Evolutionary conservation across 176 grass and related monocot genomes (phyloP).

Genomic region (Typha latifolia): DNA sequence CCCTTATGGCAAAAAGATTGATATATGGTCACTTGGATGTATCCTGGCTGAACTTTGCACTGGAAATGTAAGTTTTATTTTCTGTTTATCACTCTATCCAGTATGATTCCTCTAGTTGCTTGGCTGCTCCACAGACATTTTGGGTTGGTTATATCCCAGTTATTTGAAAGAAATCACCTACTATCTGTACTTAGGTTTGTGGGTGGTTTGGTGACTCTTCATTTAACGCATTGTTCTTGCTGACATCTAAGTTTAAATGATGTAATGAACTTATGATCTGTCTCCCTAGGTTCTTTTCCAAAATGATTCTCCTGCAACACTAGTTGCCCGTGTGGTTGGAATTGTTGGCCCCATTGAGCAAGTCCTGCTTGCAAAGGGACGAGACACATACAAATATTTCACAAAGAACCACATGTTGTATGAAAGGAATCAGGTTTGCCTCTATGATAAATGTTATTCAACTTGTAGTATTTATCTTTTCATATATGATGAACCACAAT

Average conservation of each 20-base stretch:
- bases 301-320: conserved; percentile 97
- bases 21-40: conserved; percentile 98
- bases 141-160: too few relatives aligned
- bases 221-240: too few relatives aligned
- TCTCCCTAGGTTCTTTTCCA: conserved; percentile 68
- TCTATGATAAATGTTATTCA: background rate
- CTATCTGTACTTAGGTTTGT: too few relatives aligned
- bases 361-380: conserved; percentile 93
- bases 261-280: background rate
- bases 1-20: conserved; percentile 97
- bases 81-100: background rate
- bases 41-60: conserved; percentile 98
- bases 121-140: too few relatives aligned
- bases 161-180: too few relatives aligned
- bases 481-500: background rate
- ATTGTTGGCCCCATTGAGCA: conserved; percentile 89
- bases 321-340: conserved; percentile 86
- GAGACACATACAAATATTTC: conserved; percentile 96
- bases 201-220: too few relatives aligned
- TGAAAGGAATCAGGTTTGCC: conserved; percentile 94
- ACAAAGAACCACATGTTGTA: conserved; percentile 99
- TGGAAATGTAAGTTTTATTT: conserved; percentile 72
- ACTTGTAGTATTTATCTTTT: background rate
- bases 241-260: too few relatives aligned
- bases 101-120: background rate